Base-by-base conservation (phyloP, 805 yeast genomes). In the Ogataea saltuana region DNA sequence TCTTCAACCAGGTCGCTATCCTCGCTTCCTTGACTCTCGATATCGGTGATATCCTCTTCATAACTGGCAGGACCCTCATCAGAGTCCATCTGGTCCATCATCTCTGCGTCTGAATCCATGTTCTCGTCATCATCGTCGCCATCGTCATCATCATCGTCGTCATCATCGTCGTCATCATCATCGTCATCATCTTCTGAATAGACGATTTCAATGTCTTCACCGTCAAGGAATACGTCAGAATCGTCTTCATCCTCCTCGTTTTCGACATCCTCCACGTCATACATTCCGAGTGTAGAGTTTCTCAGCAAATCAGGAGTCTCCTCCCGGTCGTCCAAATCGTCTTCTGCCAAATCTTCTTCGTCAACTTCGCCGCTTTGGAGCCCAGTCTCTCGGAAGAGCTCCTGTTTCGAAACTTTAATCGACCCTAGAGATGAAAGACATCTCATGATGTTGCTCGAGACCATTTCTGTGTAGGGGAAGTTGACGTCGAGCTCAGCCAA, bases 281-380 rank as follows among this genome's bases (percentile, higher is more conserved):
- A 91, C 95, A 91, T 90, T 1, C 97, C 97, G 30, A 91, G 70
- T 0, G 97, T 87, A 0, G 97, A 90, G 59, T 93, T 90, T 29
- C 84, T 71, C 63, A 91, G 81, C 56, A 90, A 69, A 60, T 90
- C 90, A 0, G 95, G 89, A 0, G 89, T 78, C 41, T 88, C 91
- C 41, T 85, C 95, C 22, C 74, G 59, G 6, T 62, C 65, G 27
- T 76, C 80, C 21, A 71, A 67, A 27, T 83, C 88, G 20, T 75
- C 80, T n/a, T 80, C 86, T 16, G 76, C 85, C 20, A 78, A 75
- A 28, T 82, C 91, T 23, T 77, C 82, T 32, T 73, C 77, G 28
- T 71, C 80, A 6, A 56, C 67, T n/a, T 61, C 67, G 17, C 60
- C 60, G 15, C 45, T 22, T 16, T 53, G 53, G 1, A 48, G 51